phyloP scores from a whole-genome alignment of 257 asterid genomes.

The Solanum chaucha region DNA sequence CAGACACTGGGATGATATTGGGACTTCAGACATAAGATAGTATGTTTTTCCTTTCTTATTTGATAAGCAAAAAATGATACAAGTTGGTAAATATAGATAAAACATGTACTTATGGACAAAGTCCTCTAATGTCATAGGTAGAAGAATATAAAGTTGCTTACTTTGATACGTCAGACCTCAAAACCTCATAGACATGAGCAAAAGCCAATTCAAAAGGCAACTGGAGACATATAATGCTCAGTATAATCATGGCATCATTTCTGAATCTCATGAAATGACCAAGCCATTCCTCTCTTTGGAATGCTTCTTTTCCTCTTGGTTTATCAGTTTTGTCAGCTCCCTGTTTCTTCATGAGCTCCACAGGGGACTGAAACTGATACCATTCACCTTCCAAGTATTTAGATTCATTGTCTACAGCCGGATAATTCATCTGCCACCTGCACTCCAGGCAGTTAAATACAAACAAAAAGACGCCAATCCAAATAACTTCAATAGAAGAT shows the following conservation, averaged over 20 bases:
- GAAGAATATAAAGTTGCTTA: conserved; percentile 23
- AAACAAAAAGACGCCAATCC: not conserved
- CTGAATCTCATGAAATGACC: conserved; percentile 83
- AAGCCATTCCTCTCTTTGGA: conserved; percentile 90
- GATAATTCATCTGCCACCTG: conserved; percentile 71
- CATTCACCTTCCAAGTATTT: conserved; percentile 27
- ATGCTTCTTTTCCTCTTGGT: conserved; percentile 45
- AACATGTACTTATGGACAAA: not conserved
- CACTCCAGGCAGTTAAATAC: not conserved
- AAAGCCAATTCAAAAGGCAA: conserved; percentile 90
- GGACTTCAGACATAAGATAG: not conserved
- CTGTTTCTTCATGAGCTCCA: conserved; percentile 40
- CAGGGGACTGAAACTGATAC: conserved; percentile 32
- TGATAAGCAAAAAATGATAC: not conserved
- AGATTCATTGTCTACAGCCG: conserved; percentile 41
- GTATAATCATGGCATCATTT: conserved; percentile 64
- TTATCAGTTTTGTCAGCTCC: conserved; percentile 44
- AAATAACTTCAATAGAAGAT: not conserved
- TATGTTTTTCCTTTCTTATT: not conserved
- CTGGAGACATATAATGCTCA: conserved; percentile 85
- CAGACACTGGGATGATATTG: not conserved
- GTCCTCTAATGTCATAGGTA: no score
- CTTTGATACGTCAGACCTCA: conserved; percentile 58
- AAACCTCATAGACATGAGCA: conserved; percentile 74
- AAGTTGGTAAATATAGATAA: not conserved